Conservation (phyloP, 805 yeast genomes). For the Ogataea trehalophila region DNA sequence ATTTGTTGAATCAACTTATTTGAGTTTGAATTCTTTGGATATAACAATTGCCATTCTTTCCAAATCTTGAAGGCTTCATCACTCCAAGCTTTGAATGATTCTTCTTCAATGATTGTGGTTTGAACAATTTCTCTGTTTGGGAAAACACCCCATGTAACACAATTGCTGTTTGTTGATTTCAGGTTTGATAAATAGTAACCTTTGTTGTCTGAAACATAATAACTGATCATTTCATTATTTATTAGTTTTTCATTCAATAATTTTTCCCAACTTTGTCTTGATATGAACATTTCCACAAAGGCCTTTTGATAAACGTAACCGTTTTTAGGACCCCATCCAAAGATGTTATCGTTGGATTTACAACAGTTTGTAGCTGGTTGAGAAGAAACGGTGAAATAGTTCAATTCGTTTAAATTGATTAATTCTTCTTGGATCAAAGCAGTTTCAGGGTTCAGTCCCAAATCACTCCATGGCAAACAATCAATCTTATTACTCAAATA, state of each 20-base stretch:
- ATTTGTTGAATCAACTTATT: conserved; percentile 57
- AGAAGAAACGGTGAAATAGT: conserved; percentile 84
- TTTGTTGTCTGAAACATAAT: conserved; percentile 63
- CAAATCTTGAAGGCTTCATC: conserved; percentile 92
- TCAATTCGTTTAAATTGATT: conserved; percentile 66
- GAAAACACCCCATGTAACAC: conserved; percentile 98
- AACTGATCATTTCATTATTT: conserved; percentile 52
- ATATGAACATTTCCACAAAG: conserved; percentile 85
- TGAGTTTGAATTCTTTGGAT: conserved; percentile 52
- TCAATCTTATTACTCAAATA: conserved; percentile 73
- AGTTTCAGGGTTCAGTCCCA: conserved; percentile 83
- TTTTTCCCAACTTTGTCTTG: conserved; percentile 62
- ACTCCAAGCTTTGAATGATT: conserved; percentile 92
- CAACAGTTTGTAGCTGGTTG: conserved; percentile 91
- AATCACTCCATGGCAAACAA: conserved; percentile 88
- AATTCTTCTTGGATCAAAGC: conserved; percentile 89
- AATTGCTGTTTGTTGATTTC: conserved; percentile 54
- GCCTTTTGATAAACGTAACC: conserved; percentile 92
- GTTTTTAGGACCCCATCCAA: conserved; percentile 96
- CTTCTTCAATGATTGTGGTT: conserved; percentile 88
- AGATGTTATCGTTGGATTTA: conserved; percentile 73
- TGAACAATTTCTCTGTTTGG: conserved; percentile 86
- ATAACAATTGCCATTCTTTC: conserved; percentile 87
- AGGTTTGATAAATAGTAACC: conserved; percentile 61
- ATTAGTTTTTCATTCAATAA: conserved; percentile 48